Evolutionary conservation across 2,329 filamentous ascomycete species (phyloP).

Genomic region (Verticillium isaacii): DNA sequence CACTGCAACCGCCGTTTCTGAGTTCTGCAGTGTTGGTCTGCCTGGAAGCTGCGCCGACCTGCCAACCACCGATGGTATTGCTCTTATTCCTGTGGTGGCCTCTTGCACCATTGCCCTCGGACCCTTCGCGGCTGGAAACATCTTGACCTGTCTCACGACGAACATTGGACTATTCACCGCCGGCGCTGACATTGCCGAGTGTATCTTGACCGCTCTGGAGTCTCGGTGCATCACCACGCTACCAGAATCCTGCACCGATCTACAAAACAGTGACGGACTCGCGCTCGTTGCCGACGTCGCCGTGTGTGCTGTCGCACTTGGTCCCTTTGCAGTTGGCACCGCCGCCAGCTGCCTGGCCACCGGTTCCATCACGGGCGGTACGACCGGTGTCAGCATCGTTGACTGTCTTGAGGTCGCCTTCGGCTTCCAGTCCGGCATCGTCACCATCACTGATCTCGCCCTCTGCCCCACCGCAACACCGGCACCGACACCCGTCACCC

Average conservation of each 20-base stretch:
- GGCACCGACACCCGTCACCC: not conserved
- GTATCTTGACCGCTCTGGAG: slow-evolving; percentile 6
- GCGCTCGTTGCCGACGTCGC: not conserved
- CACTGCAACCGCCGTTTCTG: not conserved
- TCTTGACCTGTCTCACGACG: slow-evolving; percentile 3
- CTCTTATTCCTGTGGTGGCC: slow-evolving; percentile 6
- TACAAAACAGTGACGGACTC: not conserved
- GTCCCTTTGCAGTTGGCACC: not conserved
- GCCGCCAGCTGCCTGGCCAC: slow-evolving; percentile 1
- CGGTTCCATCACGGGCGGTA: not conserved
- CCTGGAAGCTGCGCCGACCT: slow-evolving; percentile 9
- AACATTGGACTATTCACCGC: slow-evolving; percentile 3
- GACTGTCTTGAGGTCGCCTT: not conserved
- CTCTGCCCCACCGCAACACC: not conserved
- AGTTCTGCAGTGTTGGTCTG: not conserved
- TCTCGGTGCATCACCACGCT: slow-evolving; percentile 6
- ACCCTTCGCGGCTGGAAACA: slow-evolving; percentile 2
- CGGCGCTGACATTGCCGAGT: slow-evolving; percentile 8
- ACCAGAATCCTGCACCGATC: slow-evolving; percentile 1
- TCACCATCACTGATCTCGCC: not conserved
- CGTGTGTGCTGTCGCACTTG: not conserved
- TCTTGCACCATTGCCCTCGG: slow-evolving; percentile 11
- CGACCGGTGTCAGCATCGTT: not conserved
- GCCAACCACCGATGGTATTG: slow-evolving; percentile 4
- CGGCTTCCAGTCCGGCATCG: not conserved